Conservation (phyloP, 1,139 yeast species). For the Lipomyces yarrowii region DNA sequence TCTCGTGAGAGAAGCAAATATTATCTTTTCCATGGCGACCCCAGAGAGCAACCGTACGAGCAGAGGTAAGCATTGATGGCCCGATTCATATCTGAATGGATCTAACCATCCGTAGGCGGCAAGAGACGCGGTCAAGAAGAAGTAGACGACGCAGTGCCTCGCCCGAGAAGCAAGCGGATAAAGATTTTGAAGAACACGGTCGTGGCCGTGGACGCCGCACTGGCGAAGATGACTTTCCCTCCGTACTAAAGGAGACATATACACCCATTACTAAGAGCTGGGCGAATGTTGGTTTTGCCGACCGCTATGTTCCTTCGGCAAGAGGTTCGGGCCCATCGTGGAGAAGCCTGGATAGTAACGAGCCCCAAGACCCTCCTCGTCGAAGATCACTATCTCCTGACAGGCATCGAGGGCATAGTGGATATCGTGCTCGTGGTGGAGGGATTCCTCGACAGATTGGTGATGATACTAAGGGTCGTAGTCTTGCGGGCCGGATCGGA, state of each 20-base stretch:
- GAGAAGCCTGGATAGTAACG: conserved; percentile 8
- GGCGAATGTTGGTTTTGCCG: not conserved
- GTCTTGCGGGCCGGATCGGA: not conserved
- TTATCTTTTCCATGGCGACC: conserved; percentile 75
- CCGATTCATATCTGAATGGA: conserved; percentile 4
- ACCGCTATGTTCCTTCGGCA: conserved; percentile 15
- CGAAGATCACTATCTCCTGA: not conserved
- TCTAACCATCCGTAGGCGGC: conserved; percentile 7
- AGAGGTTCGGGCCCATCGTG: not conserved
- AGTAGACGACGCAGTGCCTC: conserved; percentile 1
- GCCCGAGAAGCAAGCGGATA: not conserved
- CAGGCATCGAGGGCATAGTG: not conserved
- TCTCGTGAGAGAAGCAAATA: conserved; percentile 66
- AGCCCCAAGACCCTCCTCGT: conserved; percentile 1
- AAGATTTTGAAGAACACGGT: not conserved
- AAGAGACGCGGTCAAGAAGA: conserved; percentile 12
- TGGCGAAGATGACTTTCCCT: conserved; percentile 15
- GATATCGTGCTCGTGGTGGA: not conserved
- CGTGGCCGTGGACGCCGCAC: not conserved
- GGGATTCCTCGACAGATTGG: not conserved
- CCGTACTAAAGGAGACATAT: conserved; percentile 8
- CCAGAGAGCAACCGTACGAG: conserved; percentile 51
- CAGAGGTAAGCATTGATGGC: conserved; percentile 3
- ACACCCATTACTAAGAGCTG: conserved; percentile 8
- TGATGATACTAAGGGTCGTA: not conserved